Conservation (phyloP, 805 yeast genomes). For the Sugiyamaella qingdaonensis region DNA sequence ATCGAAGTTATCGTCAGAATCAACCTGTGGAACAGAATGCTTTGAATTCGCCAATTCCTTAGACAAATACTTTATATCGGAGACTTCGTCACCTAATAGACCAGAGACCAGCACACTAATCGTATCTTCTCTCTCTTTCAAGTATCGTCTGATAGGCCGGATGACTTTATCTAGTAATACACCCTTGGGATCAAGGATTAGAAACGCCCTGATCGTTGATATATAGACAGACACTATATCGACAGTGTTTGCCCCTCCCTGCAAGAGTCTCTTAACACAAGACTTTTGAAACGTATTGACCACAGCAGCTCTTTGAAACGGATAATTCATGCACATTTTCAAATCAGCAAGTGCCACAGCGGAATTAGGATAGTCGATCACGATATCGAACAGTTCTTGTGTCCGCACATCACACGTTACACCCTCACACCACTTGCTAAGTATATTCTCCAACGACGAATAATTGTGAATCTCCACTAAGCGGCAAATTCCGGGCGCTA, state of each 20-base stretch:
- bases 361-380: constrained; percentile 50
- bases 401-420: constrained; percentile 43
- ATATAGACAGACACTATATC: constrained; percentile 68
- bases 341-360: constrained; percentile 54
- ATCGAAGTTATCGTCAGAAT: constrained; percentile 42
- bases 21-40: constrained; percentile 12
- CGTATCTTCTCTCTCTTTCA: constrained; percentile 71
- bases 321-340: constrained; percentile 45
- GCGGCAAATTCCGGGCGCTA: not conserved
- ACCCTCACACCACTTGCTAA: constrained; percentile 6
- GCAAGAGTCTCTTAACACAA: constrained; percentile 51
- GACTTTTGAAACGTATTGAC: constrained; percentile 47
- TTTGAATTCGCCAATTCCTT: constrained; percentile 40
- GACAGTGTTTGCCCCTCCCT: constrained; percentile 76
- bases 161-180: constrained; percentile 75
- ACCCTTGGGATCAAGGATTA: constrained; percentile 81
- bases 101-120: constrained; percentile 68
- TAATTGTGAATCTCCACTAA: not conserved
- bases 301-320: constrained; percentile 47
- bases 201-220: constrained; percentile 64
- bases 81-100: constrained; percentile 45
- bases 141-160: constrained; percentile 66
- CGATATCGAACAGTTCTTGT: constrained; percentile 55
- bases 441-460: not conserved
- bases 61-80: constrained; percentile 49